Percentiles rank a stretch among this genome's conserved stretches.
These are phyloP conservation scores for Coemansia sp. DNA, from an alignment of 192 early-diverging fungal genomes.

Conservation along the genomic window DNA sequence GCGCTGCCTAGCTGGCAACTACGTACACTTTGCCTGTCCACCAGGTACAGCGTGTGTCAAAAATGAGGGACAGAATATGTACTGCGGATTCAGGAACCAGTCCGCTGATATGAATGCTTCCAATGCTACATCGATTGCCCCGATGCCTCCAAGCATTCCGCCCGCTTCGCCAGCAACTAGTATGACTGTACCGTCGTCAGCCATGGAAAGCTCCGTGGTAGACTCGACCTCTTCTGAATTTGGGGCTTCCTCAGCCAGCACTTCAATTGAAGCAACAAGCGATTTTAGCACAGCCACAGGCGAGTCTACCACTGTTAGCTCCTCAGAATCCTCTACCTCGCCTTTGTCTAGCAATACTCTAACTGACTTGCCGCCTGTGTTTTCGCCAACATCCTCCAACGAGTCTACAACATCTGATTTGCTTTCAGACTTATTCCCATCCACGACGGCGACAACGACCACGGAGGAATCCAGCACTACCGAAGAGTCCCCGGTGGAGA, in stretches of 20 bases:
- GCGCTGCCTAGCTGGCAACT: constrained; percentile 43
- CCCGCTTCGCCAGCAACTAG: background rate
- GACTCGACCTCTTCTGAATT: background rate
- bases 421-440: background rate
- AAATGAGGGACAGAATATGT: constrained; percentile 39
- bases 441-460: background rate
- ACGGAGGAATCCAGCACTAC: background rate
- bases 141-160: background rate
- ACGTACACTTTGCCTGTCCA: constrained; percentile 35
- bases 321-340: background rate
- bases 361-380: background rate
- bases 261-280: background rate
- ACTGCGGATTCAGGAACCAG: constrained; percentile 18
- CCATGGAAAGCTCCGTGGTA: background rate
- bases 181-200: background rate
- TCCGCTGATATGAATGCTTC: background rate
- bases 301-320: background rate
- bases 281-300: background rate
- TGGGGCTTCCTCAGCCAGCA: background rate
- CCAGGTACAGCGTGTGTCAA: constrained; percentile 45
- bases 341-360: background rate
- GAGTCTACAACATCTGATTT: background rate
- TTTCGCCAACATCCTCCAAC: background rate
- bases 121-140: background rate
- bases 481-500: background rate